Base-by-base conservation (phyloP, 306 rosid species). In the Ormosia semicastrata region DNA sequence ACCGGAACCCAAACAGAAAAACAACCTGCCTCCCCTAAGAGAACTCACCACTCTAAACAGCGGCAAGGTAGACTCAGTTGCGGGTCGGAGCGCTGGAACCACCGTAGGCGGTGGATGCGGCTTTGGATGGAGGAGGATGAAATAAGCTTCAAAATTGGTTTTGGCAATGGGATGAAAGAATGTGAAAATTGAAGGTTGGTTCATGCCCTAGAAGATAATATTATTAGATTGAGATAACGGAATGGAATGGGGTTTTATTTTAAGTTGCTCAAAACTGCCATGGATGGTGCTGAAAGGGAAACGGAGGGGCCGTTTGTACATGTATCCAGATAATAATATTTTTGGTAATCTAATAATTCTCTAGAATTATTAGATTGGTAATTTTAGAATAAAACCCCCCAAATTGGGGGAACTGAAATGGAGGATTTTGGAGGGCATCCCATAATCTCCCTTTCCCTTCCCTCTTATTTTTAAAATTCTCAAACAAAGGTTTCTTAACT, bases 1-100 rank as follows among this genome's bases (percentile, higher is more conserved):
- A n/a, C 78, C 75, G 24, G 94, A 83, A 82, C 90, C 99, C 11
- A 98, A 93, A 89, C 98, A 91, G 84, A 88, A 96, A 75, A 91
- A 90, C 29, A 82, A 87, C 43, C 92, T 86, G 46, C 90, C 84
- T 68, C 71, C 83, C 53, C 87, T 62, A 67, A 90, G 88, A 5
- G 94, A 88, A 77, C 58, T 80, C 59, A 93, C 57, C 58, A 82
- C 88, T 78, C 84, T 86, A 56, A 79, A 78, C 14, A 93, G 17
- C 34, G 97, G 94, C 37, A 91, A 73, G 14, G 82, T 36, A n/a
- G 86, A 84, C 13, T 85, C 85, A 33, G 85, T 2, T 8, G 80
- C 72, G 32, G 89, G 70, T 1, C 91, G 97, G 87, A 86, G 66
- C 53, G 81, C 72, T 69, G 88, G 77, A 5, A 76, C 14, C 39